Conservation (phyloP, 768 basidiomycete genomes). For the Panus rudis region DNA sequence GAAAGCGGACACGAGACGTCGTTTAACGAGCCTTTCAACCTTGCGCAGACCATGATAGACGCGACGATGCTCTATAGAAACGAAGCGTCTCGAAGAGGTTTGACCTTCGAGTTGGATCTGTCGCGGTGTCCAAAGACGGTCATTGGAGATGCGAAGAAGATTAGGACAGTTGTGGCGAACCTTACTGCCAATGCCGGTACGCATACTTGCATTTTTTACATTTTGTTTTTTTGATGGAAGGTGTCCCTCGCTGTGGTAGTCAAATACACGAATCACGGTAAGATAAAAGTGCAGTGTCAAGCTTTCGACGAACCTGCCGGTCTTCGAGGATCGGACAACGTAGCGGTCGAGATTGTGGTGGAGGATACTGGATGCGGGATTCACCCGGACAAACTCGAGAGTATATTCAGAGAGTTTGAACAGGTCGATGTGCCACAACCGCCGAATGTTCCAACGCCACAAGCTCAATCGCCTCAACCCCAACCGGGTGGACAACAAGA, state of each 20-base stretch:
- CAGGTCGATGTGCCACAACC: constrained; percentile 54
- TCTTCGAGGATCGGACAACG: constrained; percentile 35
- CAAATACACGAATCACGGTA: constrained; percentile 62
- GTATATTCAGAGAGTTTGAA: constrained; percentile 76
- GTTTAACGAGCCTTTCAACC: constrained; percentile 71
- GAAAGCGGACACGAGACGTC: constrained; percentile 71
- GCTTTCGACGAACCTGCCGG: constrained; percentile 45
- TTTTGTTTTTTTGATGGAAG: neutral
- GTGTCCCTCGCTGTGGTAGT: constrained; percentile 30
- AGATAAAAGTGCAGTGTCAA: constrained; percentile 52
- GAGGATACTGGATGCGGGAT: constrained; percentile 74
- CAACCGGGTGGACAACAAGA: too few species aligned
- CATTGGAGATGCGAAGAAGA: constrained; percentile 67
- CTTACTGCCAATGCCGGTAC: constrained; percentile 67
- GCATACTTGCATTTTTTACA: constrained; percentile 16
- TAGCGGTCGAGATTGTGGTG: constrained; percentile 63
- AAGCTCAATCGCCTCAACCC: too few species aligned
- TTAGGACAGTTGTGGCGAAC: constrained; percentile 72
- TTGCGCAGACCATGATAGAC: constrained; percentile 52
- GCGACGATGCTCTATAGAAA: constrained; percentile 55
- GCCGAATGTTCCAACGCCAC: constrained; percentile 25
- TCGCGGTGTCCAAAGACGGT: constrained; percentile 49
- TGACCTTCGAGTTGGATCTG: constrained; percentile 54
- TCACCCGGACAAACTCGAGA: constrained; percentile 53
- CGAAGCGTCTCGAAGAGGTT: constrained; percentile 56